phyloP scores from a whole-genome alignment of 2,329 filamentous ascomycete species.

The Thielaviopsis euricoi region DNA sequence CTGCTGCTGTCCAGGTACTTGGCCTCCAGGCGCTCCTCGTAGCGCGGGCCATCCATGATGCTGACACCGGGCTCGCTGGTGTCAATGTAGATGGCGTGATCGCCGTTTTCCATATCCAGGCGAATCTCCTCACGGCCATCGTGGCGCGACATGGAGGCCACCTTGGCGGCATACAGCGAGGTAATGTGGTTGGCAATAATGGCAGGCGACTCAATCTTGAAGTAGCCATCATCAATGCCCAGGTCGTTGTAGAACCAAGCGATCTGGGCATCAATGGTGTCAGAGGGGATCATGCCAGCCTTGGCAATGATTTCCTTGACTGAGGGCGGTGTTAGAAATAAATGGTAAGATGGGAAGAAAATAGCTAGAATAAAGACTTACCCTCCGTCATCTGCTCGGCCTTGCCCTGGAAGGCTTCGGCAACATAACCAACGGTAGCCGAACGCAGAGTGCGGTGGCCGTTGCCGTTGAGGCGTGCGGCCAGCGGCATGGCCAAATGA shows the following conservation, averaged over 20 bases:
- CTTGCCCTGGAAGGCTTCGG: conserved; percentile 87
- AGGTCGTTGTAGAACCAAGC: conserved; percentile 96
- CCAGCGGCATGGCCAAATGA: conserved; percentile 57
- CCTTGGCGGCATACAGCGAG: conserved; percentile 90
- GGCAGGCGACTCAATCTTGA: conserved; percentile 71
- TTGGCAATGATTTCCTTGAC: conserved; percentile 68
- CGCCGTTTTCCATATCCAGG: conserved; percentile 82
- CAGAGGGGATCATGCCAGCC: conserved; percentile 70
- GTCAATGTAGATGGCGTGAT: conserved; percentile 97
- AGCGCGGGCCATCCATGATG: conserved; percentile 63
- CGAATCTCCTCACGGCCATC: conserved; percentile 91
- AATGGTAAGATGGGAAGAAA: neutral
- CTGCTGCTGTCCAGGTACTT: conserved; percentile 83
- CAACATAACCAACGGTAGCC: conserved; percentile 83
- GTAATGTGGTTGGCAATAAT: conserved; percentile 90
- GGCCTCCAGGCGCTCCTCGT: conserved; percentile 82
- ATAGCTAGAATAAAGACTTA: conserved; percentile 22
- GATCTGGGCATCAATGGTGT: conserved; percentile 72
- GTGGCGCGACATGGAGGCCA: conserved; percentile 80
- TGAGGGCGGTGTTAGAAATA: conserved; percentile 19
- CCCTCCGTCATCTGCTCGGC: conserved; percentile 73
- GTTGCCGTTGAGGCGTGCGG: conserved; percentile 34
- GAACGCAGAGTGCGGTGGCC: conserved; percentile 66
- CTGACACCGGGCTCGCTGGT: conserved; percentile 81
- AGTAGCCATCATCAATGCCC: conserved; percentile 97